Evolutionary conservation across 2,329 filamentous ascomycete genomes (phyloP).

Genomic region (Corinectria fuckeliana): DNA sequence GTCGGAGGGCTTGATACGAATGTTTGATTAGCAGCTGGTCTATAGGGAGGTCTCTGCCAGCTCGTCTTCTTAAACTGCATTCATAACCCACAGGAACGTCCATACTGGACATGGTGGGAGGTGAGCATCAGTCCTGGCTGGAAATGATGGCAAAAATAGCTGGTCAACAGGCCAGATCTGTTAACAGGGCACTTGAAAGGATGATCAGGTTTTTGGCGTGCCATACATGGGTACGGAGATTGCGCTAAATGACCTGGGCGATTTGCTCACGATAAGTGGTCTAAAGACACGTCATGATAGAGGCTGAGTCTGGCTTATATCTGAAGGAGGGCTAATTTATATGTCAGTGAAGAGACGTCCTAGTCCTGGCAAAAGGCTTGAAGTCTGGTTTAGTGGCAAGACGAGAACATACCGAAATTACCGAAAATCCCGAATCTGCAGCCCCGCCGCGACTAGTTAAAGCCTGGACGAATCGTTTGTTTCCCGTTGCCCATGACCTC

Average conservation of each 20-base stretch:
- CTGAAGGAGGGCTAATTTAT: too few species aligned
- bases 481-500: too few species aligned
- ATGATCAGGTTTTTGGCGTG: background rate
- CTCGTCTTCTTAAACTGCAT: background rate
- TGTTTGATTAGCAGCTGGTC: background rate
- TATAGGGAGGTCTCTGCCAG: background rate
- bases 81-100: constrained; percentile 5
- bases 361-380: too few species aligned
- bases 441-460: too few species aligned
- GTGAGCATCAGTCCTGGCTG: background rate
- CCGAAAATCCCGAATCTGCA: too few species aligned
- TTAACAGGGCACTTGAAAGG: background rate
- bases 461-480: too few species aligned
- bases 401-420: too few species aligned
- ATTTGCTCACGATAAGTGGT: background rate
- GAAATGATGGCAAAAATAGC: background rate
- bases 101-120: constrained; percentile 1
- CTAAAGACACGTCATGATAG: too few species aligned
- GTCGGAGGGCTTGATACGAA: background rate
- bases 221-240: background rate
- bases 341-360: too few species aligned
- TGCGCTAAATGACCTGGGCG: background rate
- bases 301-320: too few species aligned
- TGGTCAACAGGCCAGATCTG: too few species aligned
- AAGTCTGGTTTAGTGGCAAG: too few species aligned